Evolutionary conservation across 441 rosid genomes (phyloP), one percentile per base, ranked within the genome.

Genomic region (Hypseocharis bilobata): DNA sequence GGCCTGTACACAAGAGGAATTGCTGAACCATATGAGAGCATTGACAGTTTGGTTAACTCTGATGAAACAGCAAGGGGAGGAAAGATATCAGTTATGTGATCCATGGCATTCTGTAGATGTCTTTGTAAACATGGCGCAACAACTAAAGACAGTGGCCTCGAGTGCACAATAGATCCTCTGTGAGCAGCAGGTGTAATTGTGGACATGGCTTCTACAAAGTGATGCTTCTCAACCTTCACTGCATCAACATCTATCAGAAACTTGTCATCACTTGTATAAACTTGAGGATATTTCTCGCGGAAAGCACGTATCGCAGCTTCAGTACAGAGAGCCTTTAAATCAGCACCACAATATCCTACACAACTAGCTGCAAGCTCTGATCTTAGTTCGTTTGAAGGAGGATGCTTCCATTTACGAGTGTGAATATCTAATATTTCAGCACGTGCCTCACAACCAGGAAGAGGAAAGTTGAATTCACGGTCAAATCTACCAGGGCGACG

Each of bases 311-410:
- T 94, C 71, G 99, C 99, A 76, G 99, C 96, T 84, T 94, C 99
- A 74, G 99, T 94, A 76, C 98, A 91, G 66, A 94, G 66, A 38
- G 99, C 98, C 74, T 91, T 94, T 59, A 94, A 79, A 84, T 94
- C 99, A 72, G 99, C 99, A 80, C 99, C 99, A 79, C 99, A 94
- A 74, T 91, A 94, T 70, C 98, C 99, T 23, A 94, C 96, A 82
- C 99, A 94, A 77, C 85, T 89, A 77, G 98, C 96, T 29, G 99
- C 99, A 45, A 94, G 91, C 75, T 91, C 99, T 66, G 71, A 78
- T 79, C 84, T 91, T 45, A 89, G 85, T 76, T 94, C 99, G 67
- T 61, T 77, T 58, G 89, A 78, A 69, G 98, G 99, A 75, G 99
- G 98, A 62, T 83, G 82, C 76, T 83, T 91, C 99, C 99, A 94